phyloP scores from a whole-genome alignment of 129 eudicot genomes.

The Artemisia annua region DNA sequence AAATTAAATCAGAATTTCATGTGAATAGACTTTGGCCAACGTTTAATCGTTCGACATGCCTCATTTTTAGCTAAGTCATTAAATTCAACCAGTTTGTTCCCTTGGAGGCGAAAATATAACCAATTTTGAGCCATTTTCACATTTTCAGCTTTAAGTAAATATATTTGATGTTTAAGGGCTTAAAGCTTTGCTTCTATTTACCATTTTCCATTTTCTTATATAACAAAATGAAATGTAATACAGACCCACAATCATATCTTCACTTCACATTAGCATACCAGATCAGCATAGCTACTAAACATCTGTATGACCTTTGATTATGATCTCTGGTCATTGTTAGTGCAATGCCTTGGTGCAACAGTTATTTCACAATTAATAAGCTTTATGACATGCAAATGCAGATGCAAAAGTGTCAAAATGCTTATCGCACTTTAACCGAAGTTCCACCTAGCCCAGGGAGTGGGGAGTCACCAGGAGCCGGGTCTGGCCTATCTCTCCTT shows the following conservation, averaged over 20 bases:
- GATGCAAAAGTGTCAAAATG: conserved; percentile 93
- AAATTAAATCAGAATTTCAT: not conserved
- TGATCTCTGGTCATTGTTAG: conserved; percentile 3
- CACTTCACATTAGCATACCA: not conserved
- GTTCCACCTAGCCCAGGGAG: conserved; percentile 63
- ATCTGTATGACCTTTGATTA: not conserved
- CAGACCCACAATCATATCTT: not conserved
- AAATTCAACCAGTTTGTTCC: not conserved
- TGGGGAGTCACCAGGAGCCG: conserved; percentile 64
- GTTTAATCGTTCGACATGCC: not conserved
- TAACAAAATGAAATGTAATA: not conserved
- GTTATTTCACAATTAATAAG: not conserved
- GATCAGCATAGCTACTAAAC: not conserved
- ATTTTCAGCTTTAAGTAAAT: not conserved
- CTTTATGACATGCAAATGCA: conserved; percentile 30
- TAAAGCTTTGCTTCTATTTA: not conserved
- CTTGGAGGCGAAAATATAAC: not conserved
- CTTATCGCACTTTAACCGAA: conserved; percentile 64
- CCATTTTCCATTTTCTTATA: not conserved
- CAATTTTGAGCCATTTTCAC: not conserved
- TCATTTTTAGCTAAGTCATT: not conserved
- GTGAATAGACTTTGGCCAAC: not conserved
- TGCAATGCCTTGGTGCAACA: not conserved
- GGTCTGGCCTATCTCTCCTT: conserved; percentile 70
- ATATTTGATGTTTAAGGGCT: not conserved